Evolutionary conservation across 202 grass and related monocot species (phyloP).

Genomic region (Bolboschoenoplectus hybrid): DNA sequence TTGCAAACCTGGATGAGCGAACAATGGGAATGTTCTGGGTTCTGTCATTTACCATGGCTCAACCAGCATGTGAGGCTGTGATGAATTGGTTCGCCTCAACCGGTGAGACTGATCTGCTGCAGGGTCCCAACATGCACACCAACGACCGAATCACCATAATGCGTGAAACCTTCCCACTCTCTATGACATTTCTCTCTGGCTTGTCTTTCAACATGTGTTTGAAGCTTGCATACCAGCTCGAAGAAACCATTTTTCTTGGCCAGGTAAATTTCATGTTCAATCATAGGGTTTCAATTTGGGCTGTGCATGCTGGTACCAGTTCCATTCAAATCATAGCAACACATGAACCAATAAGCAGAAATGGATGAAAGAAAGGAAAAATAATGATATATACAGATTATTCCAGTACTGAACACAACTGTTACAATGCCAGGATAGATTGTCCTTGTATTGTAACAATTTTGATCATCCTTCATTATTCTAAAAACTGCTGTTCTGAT

Average conservation of each 20-base stretch:
- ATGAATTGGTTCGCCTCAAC: constrained; percentile 95
- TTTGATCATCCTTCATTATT: not conserved
- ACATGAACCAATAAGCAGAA: not conserved
- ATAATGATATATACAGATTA: not conserved
- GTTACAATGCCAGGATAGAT: not conserved
- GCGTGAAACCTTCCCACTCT: constrained; percentile 88
- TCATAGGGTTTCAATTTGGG: not conserved
- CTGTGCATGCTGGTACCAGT: not conserved
- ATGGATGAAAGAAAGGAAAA: not conserved
- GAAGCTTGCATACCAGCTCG: constrained; percentile 93
- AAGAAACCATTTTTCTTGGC: constrained; percentile 98
- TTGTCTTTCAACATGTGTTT: constrained; percentile 93
- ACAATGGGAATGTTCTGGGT: constrained; percentile 99
- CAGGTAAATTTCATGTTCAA: constrained; percentile 56
- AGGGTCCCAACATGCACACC: constrained; percentile 76
- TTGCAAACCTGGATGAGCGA: constrained; percentile 86
- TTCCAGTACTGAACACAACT: not conserved
- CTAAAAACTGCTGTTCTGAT: not conserved
- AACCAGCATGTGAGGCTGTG: constrained; percentile 86
- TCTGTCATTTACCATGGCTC: constrained; percentile 96
- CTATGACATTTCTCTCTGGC: constrained; percentile 92
- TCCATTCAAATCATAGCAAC: not conserved
- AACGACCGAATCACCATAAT: constrained; percentile 83
- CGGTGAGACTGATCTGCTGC: constrained; percentile 73
- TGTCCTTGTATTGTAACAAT: not conserved